phyloP scores from a whole-genome alignment of 2,329 filamentous ascomycete genomes.

The Calonectria pteridis region DNA sequence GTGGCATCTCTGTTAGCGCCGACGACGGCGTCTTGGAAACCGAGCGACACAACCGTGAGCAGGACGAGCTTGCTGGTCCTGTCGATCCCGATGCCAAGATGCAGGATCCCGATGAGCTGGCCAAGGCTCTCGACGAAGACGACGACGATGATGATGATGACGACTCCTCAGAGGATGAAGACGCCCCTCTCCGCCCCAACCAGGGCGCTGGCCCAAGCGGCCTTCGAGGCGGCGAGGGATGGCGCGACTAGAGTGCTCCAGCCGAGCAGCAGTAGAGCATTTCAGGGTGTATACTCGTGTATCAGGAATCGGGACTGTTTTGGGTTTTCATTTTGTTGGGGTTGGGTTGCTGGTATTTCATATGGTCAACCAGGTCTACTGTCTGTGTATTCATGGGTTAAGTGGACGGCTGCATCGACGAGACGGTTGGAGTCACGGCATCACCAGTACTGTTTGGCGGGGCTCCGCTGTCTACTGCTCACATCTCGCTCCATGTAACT shows the following conservation, averaged over 20 bases:
- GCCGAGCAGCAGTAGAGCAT: constrained; percentile 1
- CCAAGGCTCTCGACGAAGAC: constrained; percentile 69
- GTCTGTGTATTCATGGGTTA: constrained; percentile 5
- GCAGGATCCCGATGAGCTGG: constrained; percentile 75
- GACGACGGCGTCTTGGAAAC: constrained; percentile 70
- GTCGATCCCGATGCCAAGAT: constrained; percentile 75
- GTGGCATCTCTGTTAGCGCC: constrained; percentile 75
- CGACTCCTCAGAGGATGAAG: constrained; percentile 57
- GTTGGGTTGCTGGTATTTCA: constrained; percentile 20
- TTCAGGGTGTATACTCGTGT: constrained; percentile 15
- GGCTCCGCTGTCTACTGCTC: background rate
- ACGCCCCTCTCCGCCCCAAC: constrained; percentile 48
- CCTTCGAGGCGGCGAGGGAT: constrained; percentile 61
- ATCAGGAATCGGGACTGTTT: constrained; percentile 17
- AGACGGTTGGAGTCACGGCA: background rate
- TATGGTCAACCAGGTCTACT: background rate
- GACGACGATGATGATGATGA: constrained; percentile 51
- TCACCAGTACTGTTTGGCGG: background rate
- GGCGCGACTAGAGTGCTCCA: constrained; percentile 51
- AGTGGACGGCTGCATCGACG: constrained; percentile 25
- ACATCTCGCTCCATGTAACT: background rate
- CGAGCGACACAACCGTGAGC: constrained; percentile 60
- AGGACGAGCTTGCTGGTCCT: constrained; percentile 59
- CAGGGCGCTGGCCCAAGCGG: constrained; percentile 50
- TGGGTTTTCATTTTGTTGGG: constrained; percentile 20